A percentile compares a stretch with the other conserved stretches of the same genome.
Conservation (phyloP, 345 rosid species). For the Geranium rotundifolium region DNA sequence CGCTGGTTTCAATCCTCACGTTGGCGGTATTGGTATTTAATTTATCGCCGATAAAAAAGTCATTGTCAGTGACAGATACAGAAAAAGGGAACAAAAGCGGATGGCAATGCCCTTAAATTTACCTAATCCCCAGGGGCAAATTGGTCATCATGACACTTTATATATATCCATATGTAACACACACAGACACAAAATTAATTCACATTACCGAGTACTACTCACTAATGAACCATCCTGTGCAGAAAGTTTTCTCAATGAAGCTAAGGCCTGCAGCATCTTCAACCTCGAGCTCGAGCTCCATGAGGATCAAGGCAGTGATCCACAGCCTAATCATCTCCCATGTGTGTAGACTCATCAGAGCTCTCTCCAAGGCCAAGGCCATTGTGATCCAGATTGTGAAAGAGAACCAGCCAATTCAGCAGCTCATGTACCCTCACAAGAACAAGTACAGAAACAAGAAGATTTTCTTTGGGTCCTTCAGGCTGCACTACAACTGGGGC, state of each 20-base stretch:
- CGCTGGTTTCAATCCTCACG: no score
- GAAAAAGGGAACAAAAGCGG: conserved; percentile 21
- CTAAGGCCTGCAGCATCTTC: conserved; percentile 8
- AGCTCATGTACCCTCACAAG: conserved; percentile 29
- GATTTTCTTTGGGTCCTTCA: conserved; percentile 65
- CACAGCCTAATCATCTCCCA: conserved; percentile 51
- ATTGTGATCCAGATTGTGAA: conserved; percentile 16
- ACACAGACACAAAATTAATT: neutral
- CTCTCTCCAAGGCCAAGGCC: conserved; percentile 46
- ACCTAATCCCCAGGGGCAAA: conserved; percentile 27
- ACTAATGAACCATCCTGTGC: conserved; percentile 13
- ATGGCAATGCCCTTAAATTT: conserved; percentile 29
- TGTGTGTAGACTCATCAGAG: conserved; percentile 39
- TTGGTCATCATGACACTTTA: conserved; percentile 20
- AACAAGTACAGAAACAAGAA: conserved; percentile 29
- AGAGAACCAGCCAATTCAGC: neutral
- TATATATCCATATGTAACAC: conserved; percentile 5
- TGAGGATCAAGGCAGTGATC: conserved; percentile 51
- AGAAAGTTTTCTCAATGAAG: conserved; percentile 1
- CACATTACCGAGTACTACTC: neutral
- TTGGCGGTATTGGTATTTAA: no score
- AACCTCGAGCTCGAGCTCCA: conserved; percentile 29
- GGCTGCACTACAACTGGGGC: conserved; percentile 89
- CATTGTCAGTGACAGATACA: conserved; percentile 14
- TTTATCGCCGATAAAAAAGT: no score